A percentile compares a stretch with the other conserved stretches of the same genome.
Evolutionary conservation across 2,329 filamentous ascomycete genomes (phyloP).

Genomic region (Monilinia fructicola): DNA sequence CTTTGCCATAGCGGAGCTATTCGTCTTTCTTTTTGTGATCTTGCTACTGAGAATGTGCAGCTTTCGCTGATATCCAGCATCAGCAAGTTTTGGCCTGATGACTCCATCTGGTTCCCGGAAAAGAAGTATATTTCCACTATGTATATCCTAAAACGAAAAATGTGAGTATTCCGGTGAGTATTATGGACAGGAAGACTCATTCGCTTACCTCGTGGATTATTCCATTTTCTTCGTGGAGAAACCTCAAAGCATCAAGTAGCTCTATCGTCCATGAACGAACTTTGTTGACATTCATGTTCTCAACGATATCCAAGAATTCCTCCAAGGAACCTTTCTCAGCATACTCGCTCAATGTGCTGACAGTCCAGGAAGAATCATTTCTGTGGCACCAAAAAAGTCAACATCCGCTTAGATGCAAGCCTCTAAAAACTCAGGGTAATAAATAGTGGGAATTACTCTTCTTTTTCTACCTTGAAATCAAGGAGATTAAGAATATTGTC

Average conservation of each 20-base stretch:
- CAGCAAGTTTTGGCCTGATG: conserved; percentile 71
- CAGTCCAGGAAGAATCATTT: conserved; percentile 58
- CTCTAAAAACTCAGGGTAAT: background rate
- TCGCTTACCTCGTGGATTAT: conserved; percentile 66
- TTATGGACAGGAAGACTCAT: background rate
- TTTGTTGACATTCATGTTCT: conserved; percentile 69
- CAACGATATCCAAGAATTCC: conserved; percentile 78
- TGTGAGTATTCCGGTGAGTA: background rate
- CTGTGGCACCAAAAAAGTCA: conserved; percentile 32
- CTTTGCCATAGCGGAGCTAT: conserved; percentile 60
- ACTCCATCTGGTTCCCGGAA: conserved; percentile 68
- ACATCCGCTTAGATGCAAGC: conserved; percentile 33
- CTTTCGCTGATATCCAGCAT: conserved; percentile 68
- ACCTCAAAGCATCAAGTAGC: conserved; percentile 83
- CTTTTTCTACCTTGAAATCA: conserved; percentile 75
- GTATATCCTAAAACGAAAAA: conserved; percentile 54
- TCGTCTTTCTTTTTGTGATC: conserved; percentile 54
- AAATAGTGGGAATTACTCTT: conserved; percentile 40
- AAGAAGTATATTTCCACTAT: conserved; percentile 75
- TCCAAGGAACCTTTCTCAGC: conserved; percentile 80
- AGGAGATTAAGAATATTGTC: conserved; percentile 75
- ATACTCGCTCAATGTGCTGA: conserved; percentile 73
- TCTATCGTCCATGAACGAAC: conserved; percentile 90
- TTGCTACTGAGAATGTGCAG: conserved; percentile 61
- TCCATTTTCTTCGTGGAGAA: conserved; percentile 74